Conservation (phyloP, 768 basidiomycete genomes). For the Pulveroboletus sp. region DNA sequence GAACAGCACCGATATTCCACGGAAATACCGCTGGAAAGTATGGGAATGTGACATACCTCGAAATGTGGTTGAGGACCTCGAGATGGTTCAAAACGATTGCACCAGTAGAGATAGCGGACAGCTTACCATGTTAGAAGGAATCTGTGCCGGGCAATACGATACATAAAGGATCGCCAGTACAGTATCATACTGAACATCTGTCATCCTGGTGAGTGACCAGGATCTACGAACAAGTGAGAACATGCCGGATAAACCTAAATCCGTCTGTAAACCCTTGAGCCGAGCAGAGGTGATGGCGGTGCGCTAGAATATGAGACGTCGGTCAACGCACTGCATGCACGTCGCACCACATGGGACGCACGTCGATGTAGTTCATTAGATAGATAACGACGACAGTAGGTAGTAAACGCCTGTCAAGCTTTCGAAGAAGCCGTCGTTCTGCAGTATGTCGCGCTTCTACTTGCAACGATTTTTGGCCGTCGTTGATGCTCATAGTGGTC, state of each 20-base stretch:
- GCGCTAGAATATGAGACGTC: conserved; percentile 30
- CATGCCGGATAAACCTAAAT: conserved; percentile 42
- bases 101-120: not conserved
- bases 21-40: not conserved
- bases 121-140: conserved; percentile 16
- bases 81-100: not conserved
- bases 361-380: conserved; percentile 68
- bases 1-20: not conserved
- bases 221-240: not conserved
- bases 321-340: not conserved
- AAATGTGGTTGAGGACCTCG: conserved; percentile 51
- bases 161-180: conserved; percentile 54
- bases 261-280: conserved; percentile 46
- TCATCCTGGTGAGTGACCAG: not conserved
- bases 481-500: not conserved
- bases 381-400: conserved; percentile 55
- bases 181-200: conserved; percentile 53
- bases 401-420: conserved; percentile 52
- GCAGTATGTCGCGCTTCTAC: conserved; percentile 7
- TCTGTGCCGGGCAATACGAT: conserved; percentile 62
- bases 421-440: conserved; percentile 41
- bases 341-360: conserved; percentile 20
- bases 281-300: conserved; percentile 47
- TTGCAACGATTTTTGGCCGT: not conserved
- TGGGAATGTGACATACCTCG: conserved; percentile 32